Evolutionary conservation across 495 filamentous ascomycete species (phyloP).

Genomic region (Durotheca rogersii): DNA sequence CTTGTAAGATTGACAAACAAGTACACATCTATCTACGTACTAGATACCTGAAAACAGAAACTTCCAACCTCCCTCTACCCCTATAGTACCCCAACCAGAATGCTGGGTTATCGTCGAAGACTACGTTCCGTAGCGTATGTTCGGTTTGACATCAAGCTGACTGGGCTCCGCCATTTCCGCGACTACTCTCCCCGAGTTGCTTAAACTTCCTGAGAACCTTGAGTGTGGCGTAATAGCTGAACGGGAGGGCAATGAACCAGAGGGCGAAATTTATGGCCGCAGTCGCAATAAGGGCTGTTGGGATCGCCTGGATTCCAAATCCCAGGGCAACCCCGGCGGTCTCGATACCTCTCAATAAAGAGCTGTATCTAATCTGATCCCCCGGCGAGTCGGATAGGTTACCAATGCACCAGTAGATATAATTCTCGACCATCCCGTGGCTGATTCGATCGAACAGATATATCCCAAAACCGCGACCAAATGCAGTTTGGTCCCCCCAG

Average conservation of each 20-base stretch:
- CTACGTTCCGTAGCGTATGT: no score
- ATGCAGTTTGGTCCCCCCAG: slow-evolving; percentile 35
- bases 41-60: no score
- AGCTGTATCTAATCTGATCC: slow-evolving; percentile 47
- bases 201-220: slow-evolving; percentile 41
- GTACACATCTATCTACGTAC: no score
- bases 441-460: slow-evolving; percentile 45
- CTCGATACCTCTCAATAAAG: slow-evolving; percentile 44
- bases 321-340: slow-evolving; percentile 44
- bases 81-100: no score
- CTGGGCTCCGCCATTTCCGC: not conserved
- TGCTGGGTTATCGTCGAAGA: no score
- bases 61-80: no score
- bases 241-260: slow-evolving; percentile 44
- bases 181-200: slow-evolving; percentile 4
- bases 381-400: slow-evolving; percentile 46
- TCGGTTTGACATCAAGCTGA: not conserved
- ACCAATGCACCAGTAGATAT: slow-evolving; percentile 50
- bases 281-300: slow-evolving; percentile 44
- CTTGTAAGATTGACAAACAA: no score
- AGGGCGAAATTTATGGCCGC: slow-evolving; percentile 45
- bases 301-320: slow-evolving; percentile 47
- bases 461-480: slow-evolving; percentile 45
- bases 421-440: slow-evolving; percentile 46
- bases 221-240: slow-evolving; percentile 48